Evolutionary conservation across 176 grass and related monocot species (phyloP), one percentile per base, ranked within the genome.

Genomic region (Chrysopogon serrulatus): DNA sequence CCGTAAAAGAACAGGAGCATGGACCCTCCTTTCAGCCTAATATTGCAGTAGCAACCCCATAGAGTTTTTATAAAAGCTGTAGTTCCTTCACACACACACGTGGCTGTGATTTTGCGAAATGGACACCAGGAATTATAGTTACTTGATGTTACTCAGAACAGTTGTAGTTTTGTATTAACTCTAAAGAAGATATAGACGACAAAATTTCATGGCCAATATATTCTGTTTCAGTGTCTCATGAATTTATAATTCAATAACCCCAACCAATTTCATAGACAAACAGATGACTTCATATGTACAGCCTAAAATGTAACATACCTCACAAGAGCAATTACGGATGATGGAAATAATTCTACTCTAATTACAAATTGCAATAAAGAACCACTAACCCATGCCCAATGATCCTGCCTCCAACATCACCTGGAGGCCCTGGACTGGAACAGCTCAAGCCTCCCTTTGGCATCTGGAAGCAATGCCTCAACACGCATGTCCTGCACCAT

Each of bases 401-500:
- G 18, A 41, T 77, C 24, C 11, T 26, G 10, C 15, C 51, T 48
- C 71, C 40, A 70, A 5, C 53, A 88, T 94, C 80, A 94, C 65
- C 92, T 86, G 16, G 80, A 76, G 31, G 39, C 74, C 84, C 90
- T 92, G 9, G 88, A 94, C 83, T 90, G 94, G 72, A 94, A 97
- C 10, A 97, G 84, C 81, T 97, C 94, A 7, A 92, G 74, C 84
- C 90, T 88, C 2, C 17, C 60, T 60, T 86, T 92, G 73, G 94
- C 92, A 8, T 85, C 88, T 16, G 94, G 83, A 39, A 97, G 78
- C 72, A 94, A 73, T 12, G 49, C 70, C 23, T 92, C 94, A 16
- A 94, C 90, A 2, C 90, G 78, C 17, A 14, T 3, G 73, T 97
- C 94, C 79, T 97, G 94, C 8, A 90, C 85, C 87, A 97, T 90